A percentile compares a stretch with the other conserved stretches of the same genome.
Conservation (phyloP, 2,329 filamentous ascomycete species). For the Orbilia quercus region DNA sequence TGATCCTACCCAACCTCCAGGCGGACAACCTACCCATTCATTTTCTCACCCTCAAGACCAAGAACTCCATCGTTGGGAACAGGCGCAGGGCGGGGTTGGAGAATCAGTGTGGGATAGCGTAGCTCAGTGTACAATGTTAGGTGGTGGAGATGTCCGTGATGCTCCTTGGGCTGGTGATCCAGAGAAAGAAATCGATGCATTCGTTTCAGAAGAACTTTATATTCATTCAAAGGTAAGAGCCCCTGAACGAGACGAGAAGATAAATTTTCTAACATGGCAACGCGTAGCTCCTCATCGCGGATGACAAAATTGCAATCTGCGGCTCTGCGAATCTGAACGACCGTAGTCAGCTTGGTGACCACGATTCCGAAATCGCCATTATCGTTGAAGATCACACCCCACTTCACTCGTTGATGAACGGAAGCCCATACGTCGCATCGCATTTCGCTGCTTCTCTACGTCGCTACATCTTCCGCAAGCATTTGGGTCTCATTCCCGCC, state of each 20-base stretch:
- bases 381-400: conserved; percentile 81
- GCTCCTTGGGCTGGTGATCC: conserved; percentile 69
- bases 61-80: conserved; percentile 78
- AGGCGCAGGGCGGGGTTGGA: conserved; percentile 68
- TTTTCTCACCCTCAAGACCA: no score
- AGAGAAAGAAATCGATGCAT: conserved; percentile 71
- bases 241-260: background rate
- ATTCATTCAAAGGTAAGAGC: conserved; percentile 71
- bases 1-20: conserved; percentile 60
- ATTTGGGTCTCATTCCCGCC: conserved; percentile 82
- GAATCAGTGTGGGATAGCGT: conserved; percentile 78
- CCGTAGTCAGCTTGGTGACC: conserved; percentile 80
- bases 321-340: conserved; percentile 79
- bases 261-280: conserved; percentile 16
- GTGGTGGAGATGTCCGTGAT: conserved; percentile 74
- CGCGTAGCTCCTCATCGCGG: conserved; percentile 75
- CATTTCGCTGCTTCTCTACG: conserved; percentile 83
- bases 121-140: conserved; percentile 83
- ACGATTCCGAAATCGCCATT: conserved; percentile 91
- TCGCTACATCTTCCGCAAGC: conserved; percentile 88
- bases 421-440: conserved; percentile 76
- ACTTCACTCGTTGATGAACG: conserved; percentile 78
- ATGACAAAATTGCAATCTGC: conserved; percentile 83
- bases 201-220: conserved; percentile 73
- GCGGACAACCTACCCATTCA: no score